Base-by-base conservation (phyloP, 2,329 filamentous ascomycete species). In the Diaporthe capsici region DNA sequence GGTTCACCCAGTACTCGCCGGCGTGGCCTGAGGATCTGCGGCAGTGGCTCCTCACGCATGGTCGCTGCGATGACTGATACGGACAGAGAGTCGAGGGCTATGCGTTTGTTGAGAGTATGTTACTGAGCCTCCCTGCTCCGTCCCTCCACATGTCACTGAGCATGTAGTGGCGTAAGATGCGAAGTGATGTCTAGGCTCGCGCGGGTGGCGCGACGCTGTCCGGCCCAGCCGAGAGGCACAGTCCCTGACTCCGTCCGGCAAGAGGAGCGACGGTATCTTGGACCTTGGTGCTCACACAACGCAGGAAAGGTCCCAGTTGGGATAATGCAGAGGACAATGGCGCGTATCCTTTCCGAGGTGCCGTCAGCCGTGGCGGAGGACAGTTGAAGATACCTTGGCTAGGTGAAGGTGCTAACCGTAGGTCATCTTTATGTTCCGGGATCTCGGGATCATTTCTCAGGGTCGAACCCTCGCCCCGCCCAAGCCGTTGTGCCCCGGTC, bases 1-100 rank as follows among this genome's bases (percentile, higher is more conserved):
- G 65, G 17, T 5, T 39, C 65, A 22, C 31, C 47, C 17, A n/a
- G 31, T 47, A 39, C 20, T n/a, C 47, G 47, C n/a, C 71, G 71
- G 4, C 58, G 58, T 4, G n/a, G 37, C 28, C 71, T 44, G 34
- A 73, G 58, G 47, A 55, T 20, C 22, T 31, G 47, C 1, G 71
- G 58, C 28, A 73, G 37, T 34, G 49, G 49, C 15, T 73, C 71
- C 31, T 73, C 71, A 25, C 58, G 71, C 71, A 73, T 73, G 31
- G 4, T n/a, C 20, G 22, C 13, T 49, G 7, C 22, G 13, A 6
- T 34, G n/a, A 22, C 34, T 28, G 34, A 4, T 9, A 42, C 28
- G 8, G 34, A 31, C 55, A 17, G 20, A 17, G 71, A 53, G 31
- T 22, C 8, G 9, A 65, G 17, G 6, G 15, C 7, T 42, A 10